Evolutionary conservation across 1,284 basidiomycete genomes (phyloP).

Genomic region (Golubevia sp.): DNA sequence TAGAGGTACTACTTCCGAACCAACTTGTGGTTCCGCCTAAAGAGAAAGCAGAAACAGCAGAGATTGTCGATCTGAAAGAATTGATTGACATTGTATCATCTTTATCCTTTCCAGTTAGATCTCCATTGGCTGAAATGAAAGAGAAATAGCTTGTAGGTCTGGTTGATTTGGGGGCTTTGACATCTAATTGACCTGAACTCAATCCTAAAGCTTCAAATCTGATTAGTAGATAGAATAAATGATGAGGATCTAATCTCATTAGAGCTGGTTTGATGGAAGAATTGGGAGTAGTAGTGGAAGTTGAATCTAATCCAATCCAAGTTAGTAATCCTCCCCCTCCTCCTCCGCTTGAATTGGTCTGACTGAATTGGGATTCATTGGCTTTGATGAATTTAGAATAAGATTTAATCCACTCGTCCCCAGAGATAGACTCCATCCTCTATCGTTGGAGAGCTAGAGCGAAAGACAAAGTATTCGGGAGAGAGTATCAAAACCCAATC

Average conservation of each 20-base stretch:
- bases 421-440: no score
- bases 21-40: constrained; percentile 63
- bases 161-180: constrained; percentile 61
- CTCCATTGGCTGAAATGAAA: constrained; percentile 18
- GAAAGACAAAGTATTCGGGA: no score
- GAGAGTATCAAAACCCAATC: no score
- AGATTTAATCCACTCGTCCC: no score
- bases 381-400: no score
- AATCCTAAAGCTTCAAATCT: constrained; percentile 79
- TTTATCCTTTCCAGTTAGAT: constrained; percentile 11
- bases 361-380: no score
- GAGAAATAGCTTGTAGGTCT: constrained; percentile 67
- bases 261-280: constrained; percentile 30
- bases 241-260: constrained; percentile 80
- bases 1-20: constrained; percentile 34
- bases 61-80: constrained; percentile 77
- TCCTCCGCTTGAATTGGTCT: no score
- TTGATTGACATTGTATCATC: constrained; percentile 74
- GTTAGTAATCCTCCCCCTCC: no score
- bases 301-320: no score
- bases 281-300: no score
- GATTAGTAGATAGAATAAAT: constrained; percentile 84
- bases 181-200: constrained; percentile 77
- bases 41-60: constrained; percentile 75
- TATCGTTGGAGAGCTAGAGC: no score